Evolutionary conservation across 2,329 filamentous ascomycete genomes (phyloP).

Genomic region (Aureobasidium sp.): DNA sequence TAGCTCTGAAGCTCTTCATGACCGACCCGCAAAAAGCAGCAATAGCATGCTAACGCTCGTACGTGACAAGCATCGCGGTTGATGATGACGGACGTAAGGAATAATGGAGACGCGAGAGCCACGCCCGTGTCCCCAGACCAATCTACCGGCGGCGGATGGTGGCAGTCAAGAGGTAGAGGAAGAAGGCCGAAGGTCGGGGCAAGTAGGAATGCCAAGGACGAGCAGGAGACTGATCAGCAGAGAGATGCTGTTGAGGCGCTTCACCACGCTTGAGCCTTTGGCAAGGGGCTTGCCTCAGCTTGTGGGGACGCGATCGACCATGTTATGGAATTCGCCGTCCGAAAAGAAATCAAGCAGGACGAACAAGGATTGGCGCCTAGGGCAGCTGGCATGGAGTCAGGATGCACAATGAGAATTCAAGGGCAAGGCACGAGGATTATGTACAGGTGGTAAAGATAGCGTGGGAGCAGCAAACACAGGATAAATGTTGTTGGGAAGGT

Average conservation of each 20-base stretch:
- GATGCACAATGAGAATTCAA: background rate
- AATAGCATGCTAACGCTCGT: background rate
- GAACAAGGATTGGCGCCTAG: background rate
- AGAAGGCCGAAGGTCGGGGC: slow-evolving; percentile 2
- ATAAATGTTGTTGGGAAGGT: slow-evolving; percentile 12
- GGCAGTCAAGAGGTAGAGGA: background rate
- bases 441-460: background rate
- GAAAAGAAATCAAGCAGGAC: background rate
- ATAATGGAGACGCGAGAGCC: slow-evolving; percentile 2
- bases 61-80: background rate
- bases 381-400: background rate
- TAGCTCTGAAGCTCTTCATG: background rate
- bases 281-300: slow-evolving; percentile 1
- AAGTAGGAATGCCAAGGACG: slow-evolving; percentile 15
- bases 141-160: background rate
- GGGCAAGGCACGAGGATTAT: background rate
- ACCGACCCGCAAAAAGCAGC: slow-evolving; percentile 9
- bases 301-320: slow-evolving; percentile 9
- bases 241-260: slow-evolving; percentile 11
- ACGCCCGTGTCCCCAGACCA: slow-evolving; percentile 3
- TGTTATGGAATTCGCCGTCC: slow-evolving; percentile 5
- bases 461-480: background rate
- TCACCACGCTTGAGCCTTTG: slow-evolving; percentile 3
- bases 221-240: slow-evolving; percentile 10
- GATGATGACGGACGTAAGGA: background rate